A percentile compares a stretch with the other conserved stretches of the same genome.
phyloP scores from a whole-genome alignment of 768 basidiomycete species.

The Cyclocybe aegerita region DNA sequence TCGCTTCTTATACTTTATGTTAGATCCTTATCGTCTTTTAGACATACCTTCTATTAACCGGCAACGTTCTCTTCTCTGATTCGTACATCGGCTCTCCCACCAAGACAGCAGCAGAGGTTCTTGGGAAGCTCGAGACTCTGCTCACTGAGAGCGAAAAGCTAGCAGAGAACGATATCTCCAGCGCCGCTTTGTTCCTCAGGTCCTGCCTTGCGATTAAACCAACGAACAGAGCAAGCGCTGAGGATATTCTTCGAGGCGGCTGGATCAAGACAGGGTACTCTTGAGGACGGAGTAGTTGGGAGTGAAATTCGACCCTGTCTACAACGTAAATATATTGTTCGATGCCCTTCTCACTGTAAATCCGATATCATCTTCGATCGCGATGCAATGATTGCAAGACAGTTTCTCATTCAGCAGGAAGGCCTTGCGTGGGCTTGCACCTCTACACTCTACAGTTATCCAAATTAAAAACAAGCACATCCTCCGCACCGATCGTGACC shows the following conservation, averaged over 20 bases:
- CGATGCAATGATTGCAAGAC: neutral
- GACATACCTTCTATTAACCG: conserved; percentile 11
- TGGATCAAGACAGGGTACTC: conserved; percentile 8
- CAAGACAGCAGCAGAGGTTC: conserved; percentile 5
- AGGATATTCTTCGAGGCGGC: conserved; percentile 3
- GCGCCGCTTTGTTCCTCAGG: conserved; percentile 6
- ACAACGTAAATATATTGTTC: too few species aligned
- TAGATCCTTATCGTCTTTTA: neutral
- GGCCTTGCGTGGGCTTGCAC: neutral
- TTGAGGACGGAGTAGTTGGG: conserved; percentile 6
- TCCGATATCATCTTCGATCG: too few species aligned
- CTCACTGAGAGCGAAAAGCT: conserved; percentile 9
- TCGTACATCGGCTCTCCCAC: conserved; percentile 9
- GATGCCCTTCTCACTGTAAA: too few species aligned
- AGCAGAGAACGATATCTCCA: conserved; percentile 3
- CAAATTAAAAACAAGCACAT: conserved; percentile 85
- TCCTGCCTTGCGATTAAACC: conserved; percentile 9
- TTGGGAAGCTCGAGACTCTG: conserved; percentile 7
- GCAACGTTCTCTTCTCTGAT: conserved; percentile 10
- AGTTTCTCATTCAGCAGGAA: neutral
- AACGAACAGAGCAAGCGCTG: conserved; percentile 1
- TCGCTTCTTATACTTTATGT: neutral
- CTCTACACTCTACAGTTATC: conserved; percentile 89
- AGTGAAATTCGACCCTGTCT: too few species aligned
- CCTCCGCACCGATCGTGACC: conserved; percentile 81